These are phyloP conservation scores for Talaromyces sp. DNA, from an alignment of 2,329 filamentous ascomycete genomes.

Conservation along the genomic window DNA sequence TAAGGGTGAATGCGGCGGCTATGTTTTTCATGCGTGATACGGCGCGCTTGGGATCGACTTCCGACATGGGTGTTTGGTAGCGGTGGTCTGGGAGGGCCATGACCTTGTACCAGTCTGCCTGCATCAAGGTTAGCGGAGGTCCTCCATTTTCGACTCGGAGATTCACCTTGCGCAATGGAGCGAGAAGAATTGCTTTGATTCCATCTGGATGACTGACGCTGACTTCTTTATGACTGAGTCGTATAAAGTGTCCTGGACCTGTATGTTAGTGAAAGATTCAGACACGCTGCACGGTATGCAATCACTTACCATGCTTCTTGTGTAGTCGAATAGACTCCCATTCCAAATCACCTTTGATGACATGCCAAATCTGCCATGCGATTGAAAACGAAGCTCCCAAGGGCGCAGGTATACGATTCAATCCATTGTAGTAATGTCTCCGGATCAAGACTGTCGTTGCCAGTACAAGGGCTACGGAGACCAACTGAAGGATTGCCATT, in stretches of 20 bases:
- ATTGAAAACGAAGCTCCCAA: neutral
- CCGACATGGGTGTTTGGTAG: constrained; percentile 8
- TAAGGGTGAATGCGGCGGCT: neutral
- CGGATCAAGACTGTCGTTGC: too few relatives aligned
- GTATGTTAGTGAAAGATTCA: too few relatives aligned
- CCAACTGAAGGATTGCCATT: too few relatives aligned
- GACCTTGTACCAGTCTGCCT: constrained; percentile 10
- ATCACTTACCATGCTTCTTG: neutral
- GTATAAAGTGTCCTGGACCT: constrained; percentile 4
- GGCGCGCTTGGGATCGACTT: neutral
- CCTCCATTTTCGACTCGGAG: too few relatives aligned
- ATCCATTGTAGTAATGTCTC: too few relatives aligned
- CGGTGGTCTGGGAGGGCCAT: neutral
- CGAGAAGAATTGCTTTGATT: neutral
- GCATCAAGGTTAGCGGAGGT: neutral
- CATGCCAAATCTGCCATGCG: neutral
- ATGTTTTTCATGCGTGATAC: neutral
- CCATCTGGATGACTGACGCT: constrained; percentile 12
- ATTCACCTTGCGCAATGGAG: neutral
- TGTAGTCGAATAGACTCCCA: neutral
- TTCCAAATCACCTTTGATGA: neutral
- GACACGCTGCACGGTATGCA: too few relatives aligned
- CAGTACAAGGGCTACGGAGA: too few relatives aligned
- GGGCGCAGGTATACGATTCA: neutral
- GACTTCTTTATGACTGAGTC: constrained; percentile 8